Conservation (phyloP, 116 monocot species). For the Papilionanthe hybrid region DNA sequence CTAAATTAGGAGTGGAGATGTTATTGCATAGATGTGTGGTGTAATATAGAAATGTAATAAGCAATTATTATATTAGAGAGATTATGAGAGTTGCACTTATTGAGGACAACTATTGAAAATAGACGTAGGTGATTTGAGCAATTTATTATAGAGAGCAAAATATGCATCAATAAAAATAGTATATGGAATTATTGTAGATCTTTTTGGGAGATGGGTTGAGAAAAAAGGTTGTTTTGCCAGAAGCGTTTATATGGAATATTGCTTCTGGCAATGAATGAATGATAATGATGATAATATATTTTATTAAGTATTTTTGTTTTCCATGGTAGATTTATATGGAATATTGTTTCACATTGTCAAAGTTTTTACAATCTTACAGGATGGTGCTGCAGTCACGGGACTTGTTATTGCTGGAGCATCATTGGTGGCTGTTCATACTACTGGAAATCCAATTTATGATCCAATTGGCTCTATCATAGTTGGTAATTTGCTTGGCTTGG, state of each 20-base stretch:
- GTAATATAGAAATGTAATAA: background rate
- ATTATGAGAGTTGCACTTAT: background rate
- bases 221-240: background rate
- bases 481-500: conserved; percentile 93
- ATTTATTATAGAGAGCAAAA: background rate
- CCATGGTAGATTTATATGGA: background rate
- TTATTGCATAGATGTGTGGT: background rate
- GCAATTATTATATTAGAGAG: background rate
- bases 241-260: background rate
- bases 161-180: background rate
- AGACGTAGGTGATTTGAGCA: background rate
- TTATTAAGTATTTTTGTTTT: background rate
- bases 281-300: background rate
- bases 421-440: conserved; percentile 75
- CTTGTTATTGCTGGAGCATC: conserved; percentile 90
- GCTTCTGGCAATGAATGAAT: background rate
- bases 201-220: background rate
- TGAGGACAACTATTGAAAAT: conserved; percentile 2
- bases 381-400: conserved; percentile 96
- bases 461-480: conserved; percentile 96
- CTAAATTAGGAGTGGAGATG: background rate
- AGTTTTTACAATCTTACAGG: conserved; percentile 41
- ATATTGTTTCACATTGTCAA: background rate
- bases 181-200: background rate
- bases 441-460: conserved; percentile 97